Evolutionary conservation across 192 early-diverging fungal species (phyloP).

Genomic region (Coemansia sp.): DNA sequence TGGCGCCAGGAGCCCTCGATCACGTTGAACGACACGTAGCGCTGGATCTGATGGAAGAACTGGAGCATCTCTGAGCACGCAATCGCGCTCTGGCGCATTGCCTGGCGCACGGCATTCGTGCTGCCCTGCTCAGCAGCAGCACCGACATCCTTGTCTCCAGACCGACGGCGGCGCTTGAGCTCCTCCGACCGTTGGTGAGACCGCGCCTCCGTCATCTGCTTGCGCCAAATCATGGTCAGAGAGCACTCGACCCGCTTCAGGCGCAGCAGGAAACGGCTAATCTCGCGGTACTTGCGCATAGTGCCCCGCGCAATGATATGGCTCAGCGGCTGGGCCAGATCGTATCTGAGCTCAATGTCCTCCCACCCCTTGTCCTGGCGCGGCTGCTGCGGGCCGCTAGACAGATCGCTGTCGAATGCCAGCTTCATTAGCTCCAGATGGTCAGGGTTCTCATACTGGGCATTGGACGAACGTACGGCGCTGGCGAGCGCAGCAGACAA

Average conservation of each 20-base stretch:
- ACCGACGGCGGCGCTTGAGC: conserved; percentile 23
- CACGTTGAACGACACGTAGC: conserved; percentile 89
- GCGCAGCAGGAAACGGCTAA: conserved; percentile 85
- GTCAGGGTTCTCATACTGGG: conserved; percentile 75
- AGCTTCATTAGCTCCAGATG: conserved; percentile 53
- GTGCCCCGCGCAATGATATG: conserved; percentile 69
- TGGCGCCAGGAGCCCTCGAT: conserved; percentile 87
- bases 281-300: conserved; percentile 74
- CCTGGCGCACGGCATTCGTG: conserved; percentile 36
- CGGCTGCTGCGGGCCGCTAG: too few species aligned
- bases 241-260: conserved; percentile 82
- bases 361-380: conserved; percentile 74
- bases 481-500: conserved; percentile 78
- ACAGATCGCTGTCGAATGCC: conserved; percentile 17
- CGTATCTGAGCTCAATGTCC: conserved; percentile 86
- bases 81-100: conserved; percentile 63
- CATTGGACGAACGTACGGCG: conserved; percentile 83
- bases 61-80: conserved; percentile 85
- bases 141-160: background rate
- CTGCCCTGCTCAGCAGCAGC: background rate
- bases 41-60: conserved; percentile 89
- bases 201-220: conserved; percentile 64
- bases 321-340: conserved; percentile 72
- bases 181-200: conserved; percentile 14
- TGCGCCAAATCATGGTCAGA: conserved; percentile 68